Evolutionary conservation across 495 filamentous ascomycete species (phyloP).

Genomic region (Neurospora sp.): DNA sequence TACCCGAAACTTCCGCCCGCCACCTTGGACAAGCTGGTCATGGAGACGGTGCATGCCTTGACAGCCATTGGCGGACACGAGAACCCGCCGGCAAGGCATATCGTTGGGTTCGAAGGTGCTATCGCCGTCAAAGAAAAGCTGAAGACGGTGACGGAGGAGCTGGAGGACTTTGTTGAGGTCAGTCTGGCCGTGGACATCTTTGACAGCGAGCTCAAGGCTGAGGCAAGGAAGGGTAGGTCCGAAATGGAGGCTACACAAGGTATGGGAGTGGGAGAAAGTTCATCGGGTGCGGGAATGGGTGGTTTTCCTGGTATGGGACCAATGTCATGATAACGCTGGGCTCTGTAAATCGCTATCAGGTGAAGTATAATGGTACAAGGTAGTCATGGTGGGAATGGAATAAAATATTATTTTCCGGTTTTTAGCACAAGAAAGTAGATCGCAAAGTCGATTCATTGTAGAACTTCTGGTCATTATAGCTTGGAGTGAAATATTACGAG

Average conservation of each 20-base stretch:
- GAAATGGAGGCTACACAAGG: constrained; percentile 3
- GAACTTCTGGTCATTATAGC: background rate
- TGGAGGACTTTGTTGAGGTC: constrained; percentile 91
- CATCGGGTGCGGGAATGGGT: background rate
- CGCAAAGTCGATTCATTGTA: background rate
- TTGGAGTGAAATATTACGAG: background rate
- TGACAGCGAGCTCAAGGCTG: constrained; percentile 38
- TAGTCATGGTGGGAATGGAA: background rate
- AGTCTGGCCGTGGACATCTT: constrained; percentile 77
- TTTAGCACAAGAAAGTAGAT: background rate
- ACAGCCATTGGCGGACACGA: constrained; percentile 88
- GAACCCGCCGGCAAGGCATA: constrained; percentile 89
- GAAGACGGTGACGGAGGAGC: constrained; percentile 89
- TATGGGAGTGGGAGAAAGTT: background rate
- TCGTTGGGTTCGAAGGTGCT: constrained; percentile 85
- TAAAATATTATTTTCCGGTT: background rate
- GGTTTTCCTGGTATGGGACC: background rate
- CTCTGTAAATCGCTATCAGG: background rate
- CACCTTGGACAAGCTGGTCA: constrained; percentile 58
- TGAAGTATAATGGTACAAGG: background rate
- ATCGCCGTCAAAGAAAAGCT: constrained; percentile 89
- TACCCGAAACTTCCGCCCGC: constrained; percentile 60
- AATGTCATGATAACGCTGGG: background rate
- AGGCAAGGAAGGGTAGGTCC: constrained; percentile 30
- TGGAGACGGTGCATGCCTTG: constrained; percentile 87